phyloP scores from a whole-genome alignment of 83 land plant genomes.

The Thuja plicata region DNA sequence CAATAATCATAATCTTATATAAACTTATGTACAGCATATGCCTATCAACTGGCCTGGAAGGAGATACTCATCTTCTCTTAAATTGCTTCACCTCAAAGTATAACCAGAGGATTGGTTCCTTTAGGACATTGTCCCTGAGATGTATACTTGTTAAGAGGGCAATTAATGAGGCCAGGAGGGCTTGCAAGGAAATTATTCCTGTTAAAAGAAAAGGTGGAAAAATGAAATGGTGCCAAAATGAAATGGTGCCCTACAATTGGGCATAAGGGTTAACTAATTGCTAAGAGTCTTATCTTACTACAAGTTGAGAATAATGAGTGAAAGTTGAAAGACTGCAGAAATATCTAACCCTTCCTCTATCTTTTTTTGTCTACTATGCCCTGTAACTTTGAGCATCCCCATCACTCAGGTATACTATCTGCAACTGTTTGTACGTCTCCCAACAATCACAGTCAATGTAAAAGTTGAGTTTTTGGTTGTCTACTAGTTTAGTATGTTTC shows the following conservation, averaged over 20 bases:
- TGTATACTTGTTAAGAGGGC: not conserved
- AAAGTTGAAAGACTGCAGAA: not conserved
- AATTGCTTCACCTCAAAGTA: too few species aligned
- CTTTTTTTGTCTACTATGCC: not conserved
- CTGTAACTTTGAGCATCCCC: not conserved
- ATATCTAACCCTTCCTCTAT: not conserved
- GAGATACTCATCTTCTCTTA: too few species aligned
- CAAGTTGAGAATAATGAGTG: not conserved
- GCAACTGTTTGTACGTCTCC: not conserved
- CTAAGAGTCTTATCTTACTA: not conserved
- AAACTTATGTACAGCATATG: too few species aligned
- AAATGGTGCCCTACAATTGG: not conserved
- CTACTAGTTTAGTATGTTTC: not conserved
- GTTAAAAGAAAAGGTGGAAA: not conserved
- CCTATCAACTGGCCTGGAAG: too few species aligned
- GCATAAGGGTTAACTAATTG: not conserved
- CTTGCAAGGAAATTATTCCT: not conserved
- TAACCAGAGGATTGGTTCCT: not conserved
- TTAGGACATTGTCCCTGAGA: not conserved
- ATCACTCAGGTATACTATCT: not conserved
- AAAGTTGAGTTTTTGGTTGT: not conserved
- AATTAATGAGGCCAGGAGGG: not conserved
- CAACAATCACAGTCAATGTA: not conserved
- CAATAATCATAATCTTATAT: not conserved
- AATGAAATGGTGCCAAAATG: not conserved